These are phyloP conservation scores for Bretschneidera sinensis DNA, from an alignment of 345 rosid genomes.

Conservation along the genomic window DNA sequence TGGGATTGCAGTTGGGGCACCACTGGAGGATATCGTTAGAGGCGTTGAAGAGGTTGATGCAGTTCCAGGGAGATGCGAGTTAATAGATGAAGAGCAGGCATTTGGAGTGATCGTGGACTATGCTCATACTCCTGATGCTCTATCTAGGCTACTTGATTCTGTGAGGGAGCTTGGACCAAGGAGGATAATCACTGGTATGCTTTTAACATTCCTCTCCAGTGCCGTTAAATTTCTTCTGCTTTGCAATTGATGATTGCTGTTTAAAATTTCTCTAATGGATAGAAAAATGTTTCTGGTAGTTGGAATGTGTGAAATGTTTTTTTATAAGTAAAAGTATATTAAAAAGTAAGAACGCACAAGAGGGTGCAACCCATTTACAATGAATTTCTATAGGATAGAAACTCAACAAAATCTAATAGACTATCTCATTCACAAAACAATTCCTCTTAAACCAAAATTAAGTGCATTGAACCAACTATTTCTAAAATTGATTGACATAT, in stretches of 20 bases:
- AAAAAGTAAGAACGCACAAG: too few relatives aligned
- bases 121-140: slow-evolving; percentile 75
- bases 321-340: too few relatives aligned
- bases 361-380: too few relatives aligned
- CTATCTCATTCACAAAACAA: too few relatives aligned
- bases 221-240: too few relatives aligned
- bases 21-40: slow-evolving; percentile 88
- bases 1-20: slow-evolving; percentile 95
- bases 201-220: slow-evolving; percentile 5
- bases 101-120: slow-evolving; percentile 90
- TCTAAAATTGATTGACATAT: background rate
- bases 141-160: slow-evolving; percentile 84
- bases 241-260: background rate
- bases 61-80: slow-evolving; percentile 91
- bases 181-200: slow-evolving; percentile 83
- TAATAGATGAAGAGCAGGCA: slow-evolving; percentile 94
- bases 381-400: too few relatives aligned
- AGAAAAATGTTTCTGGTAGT: background rate
- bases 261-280: background rate
- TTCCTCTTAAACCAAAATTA: too few relatives aligned
- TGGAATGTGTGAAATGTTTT: background rate
- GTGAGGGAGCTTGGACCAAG: slow-evolving; percentile 78
- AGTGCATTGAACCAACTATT: too few relatives aligned
- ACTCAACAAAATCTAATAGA: too few relatives aligned
- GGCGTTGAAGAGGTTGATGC: slow-evolving; percentile 95